Conservation (phyloP, 305 asterid genomes). For the Caryopteris hybrid region DNA sequence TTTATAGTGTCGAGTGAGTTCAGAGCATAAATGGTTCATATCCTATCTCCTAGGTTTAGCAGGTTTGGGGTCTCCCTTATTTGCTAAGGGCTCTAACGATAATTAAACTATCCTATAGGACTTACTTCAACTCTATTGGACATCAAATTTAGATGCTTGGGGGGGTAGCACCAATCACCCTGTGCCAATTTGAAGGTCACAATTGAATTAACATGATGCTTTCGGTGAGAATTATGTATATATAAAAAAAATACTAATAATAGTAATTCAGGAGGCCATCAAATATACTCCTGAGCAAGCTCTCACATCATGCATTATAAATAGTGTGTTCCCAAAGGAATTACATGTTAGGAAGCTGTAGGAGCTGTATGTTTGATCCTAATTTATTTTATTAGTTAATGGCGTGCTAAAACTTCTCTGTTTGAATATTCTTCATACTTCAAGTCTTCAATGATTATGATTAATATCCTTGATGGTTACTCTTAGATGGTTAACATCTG, state of each 20-base stretch:
- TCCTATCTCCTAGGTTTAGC: not conserved
- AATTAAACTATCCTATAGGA: not conserved
- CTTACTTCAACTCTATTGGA: not conserved
- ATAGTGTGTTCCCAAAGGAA: not conserved
- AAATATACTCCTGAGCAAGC: not conserved
- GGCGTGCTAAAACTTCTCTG: not conserved
- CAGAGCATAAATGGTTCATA: not conserved
- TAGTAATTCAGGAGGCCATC: too few species aligned
- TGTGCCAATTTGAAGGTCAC: not conserved
- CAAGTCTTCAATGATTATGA: not conserved
- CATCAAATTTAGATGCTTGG: not conserved
- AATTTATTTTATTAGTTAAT: not conserved
- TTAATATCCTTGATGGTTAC: not conserved
- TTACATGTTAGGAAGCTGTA: not conserved
- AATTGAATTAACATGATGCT: not conserved
- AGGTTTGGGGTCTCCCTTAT: not conserved
- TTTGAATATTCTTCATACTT: not conserved
- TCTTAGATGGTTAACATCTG: not conserved
- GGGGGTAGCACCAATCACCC: not conserved
- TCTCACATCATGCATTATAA: not conserved
- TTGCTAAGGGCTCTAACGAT: not conserved
- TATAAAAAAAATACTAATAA: not conserved
- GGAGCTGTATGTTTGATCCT: not conserved
- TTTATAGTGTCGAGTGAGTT: not conserved
- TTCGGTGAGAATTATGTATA: not conserved